A percentile compares a stretch with the other conserved stretches of the same genome.
These are phyloP conservation scores for Pseudoturritis turrita DNA, from an alignment of 345 rosid genomes.

Conservation along the genomic window DNA sequence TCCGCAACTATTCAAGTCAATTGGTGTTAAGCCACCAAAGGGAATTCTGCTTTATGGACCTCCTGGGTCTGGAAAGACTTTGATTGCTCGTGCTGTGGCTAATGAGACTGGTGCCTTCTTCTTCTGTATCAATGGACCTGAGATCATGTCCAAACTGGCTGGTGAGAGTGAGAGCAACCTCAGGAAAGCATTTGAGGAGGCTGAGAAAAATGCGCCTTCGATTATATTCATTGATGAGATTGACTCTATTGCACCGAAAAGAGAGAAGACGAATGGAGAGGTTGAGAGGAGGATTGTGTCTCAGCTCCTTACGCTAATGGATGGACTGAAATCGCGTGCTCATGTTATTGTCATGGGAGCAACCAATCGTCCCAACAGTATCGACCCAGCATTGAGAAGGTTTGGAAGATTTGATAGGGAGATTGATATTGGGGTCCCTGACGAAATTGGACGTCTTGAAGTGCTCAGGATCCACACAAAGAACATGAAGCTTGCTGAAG, in stretches of 20 bases:
- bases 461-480: conserved; percentile 96
- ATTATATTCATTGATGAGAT: conserved; percentile 91
- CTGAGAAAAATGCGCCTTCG: conserved; percentile 97
- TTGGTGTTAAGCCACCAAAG: conserved; percentile 98
- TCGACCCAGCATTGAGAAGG: conserved; percentile 92
- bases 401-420: conserved; percentile 97
- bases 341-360: conserved; percentile 98
- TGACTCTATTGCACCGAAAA: conserved; percentile 93
- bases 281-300: conserved; percentile 98
- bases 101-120: conserved; percentile 98
- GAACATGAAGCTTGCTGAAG: conserved; percentile 98
- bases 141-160: conserved; percentile 95
- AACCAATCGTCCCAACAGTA: conserved; percentile 96
- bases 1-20: conserved; percentile 92
- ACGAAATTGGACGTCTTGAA: conserved; percentile 96
- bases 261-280: conserved; percentile 97
- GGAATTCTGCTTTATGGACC: conserved; percentile 92
- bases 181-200: conserved; percentile 96
- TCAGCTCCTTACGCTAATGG: conserved; percentile 93
- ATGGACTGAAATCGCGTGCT: conserved; percentile 88
- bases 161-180: conserved; percentile 99
- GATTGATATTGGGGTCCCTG: conserved; percentile 95
- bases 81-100: conserved; percentile 96
- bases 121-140: conserved; percentile 94
- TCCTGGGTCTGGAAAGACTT: conserved; percentile 88